Evolutionary conservation across 2,329 filamentous ascomycete species (phyloP).

Genomic region (Hypoxylon sp.): DNA sequence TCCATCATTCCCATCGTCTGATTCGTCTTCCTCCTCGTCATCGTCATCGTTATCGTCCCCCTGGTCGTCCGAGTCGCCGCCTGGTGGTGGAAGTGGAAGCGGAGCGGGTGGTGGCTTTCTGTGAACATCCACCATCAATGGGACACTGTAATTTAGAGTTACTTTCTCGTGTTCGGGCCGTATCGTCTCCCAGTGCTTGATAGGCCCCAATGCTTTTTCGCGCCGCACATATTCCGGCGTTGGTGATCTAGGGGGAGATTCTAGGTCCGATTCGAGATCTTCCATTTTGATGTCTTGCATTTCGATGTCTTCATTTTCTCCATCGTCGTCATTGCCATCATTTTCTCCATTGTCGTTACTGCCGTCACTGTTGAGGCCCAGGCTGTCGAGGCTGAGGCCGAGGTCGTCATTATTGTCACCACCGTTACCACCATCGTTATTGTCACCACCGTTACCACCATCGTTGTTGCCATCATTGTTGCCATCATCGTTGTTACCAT

Average conservation of each 20-base stretch:
- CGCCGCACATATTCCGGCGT: not conserved
- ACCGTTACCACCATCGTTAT: not conserved
- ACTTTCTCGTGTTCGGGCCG: not conserved
- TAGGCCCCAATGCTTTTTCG: not conserved
- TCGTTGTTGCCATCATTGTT: too few species aligned
- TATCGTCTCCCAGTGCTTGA: not conserved
- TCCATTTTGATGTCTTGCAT: not conserved
- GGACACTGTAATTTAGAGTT: not conserved
- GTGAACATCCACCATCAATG: not conserved
- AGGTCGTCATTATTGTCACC: not conserved
- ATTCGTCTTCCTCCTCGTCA: not conserved
- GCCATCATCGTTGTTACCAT: too few species aligned
- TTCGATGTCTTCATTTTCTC: not conserved
- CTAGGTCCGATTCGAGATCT: not conserved
- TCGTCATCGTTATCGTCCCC: not conserved
- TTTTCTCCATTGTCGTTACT: not conserved
- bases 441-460: too few species aligned
- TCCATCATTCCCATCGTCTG: not conserved
- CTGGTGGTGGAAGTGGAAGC: conserved; percentile 1
- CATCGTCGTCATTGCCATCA: not conserved
- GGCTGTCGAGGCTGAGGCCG: too few species aligned
- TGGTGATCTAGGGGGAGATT: not conserved
- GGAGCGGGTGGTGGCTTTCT: conserved; percentile 1
- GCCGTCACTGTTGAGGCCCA: too few species aligned
- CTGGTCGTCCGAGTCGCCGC: conserved; percentile 4